Conservation (phyloP, 352 stramenopile genomes). For the Phytophthora fragariae region DNA sequence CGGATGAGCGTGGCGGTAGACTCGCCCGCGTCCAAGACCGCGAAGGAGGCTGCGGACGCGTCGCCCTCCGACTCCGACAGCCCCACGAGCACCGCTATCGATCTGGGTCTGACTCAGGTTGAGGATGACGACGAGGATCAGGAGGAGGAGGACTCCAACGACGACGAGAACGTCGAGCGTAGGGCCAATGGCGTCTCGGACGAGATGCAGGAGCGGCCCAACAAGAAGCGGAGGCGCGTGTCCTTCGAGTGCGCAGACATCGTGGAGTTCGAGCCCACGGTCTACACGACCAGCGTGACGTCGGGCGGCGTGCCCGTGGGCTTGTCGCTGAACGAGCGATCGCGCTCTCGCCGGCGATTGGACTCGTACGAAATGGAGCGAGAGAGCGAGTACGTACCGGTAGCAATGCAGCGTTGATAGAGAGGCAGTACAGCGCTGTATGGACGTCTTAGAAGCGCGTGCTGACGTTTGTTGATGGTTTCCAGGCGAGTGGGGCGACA, state of each 20-base stretch:
- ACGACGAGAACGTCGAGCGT: constrained; percentile 37
- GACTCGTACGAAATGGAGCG: constrained; percentile 86
- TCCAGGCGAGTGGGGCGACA: constrained; percentile 66
- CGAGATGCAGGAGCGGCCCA: constrained; percentile 39
- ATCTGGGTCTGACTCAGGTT: constrained; percentile 14
- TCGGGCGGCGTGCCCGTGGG: constrained; percentile 80
- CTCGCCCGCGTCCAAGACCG: not conserved
- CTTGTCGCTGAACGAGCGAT: constrained; percentile 81
- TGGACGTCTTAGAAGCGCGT: constrained; percentile 3
- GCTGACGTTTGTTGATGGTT: constrained; percentile 4
- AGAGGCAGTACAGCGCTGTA: not conserved
- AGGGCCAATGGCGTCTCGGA: constrained; percentile 22
- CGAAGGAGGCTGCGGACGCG: constrained; percentile 27
- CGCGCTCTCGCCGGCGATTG: constrained; percentile 71
- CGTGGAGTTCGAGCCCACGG: constrained; percentile 85
- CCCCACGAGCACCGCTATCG: constrained; percentile 30
- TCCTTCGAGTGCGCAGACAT: constrained; percentile 86
- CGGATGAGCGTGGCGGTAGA: constrained; percentile 32
- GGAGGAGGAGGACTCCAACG: constrained; percentile 30
- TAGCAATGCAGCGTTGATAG: not conserved
- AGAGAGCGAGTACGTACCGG: constrained; percentile 60
- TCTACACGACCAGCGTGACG: constrained; percentile 85
- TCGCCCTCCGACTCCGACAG: constrained; percentile 26
- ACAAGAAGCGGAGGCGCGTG: constrained; percentile 74
- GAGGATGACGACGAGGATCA: constrained; percentile 22